phyloP scores from a whole-genome alignment of 2,329 filamentous ascomycete species.

The Aspergillus arachidicola region DNA sequence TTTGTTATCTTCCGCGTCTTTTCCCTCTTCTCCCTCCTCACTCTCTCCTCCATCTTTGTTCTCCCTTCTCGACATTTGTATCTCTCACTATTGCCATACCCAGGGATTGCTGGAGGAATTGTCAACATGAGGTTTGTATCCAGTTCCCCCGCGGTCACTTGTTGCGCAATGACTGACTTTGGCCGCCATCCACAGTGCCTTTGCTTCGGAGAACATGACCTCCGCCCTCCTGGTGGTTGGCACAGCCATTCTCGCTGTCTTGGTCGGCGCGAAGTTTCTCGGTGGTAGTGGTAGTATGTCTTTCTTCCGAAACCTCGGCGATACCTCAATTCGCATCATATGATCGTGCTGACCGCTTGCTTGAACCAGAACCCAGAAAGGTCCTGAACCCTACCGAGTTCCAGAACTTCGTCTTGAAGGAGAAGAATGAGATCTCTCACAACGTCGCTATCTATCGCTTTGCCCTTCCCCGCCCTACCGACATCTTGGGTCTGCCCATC shows the following conservation, averaged over 20 bases:
- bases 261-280: slow-evolving; percentile 73
- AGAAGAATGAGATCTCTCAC: slow-evolving; percentile 95
- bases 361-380: slow-evolving; percentile 67
- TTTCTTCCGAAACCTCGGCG: background rate
- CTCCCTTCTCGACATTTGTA: slow-evolving; percentile 5
- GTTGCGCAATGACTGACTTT: slow-evolving; percentile 4
- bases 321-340: slow-evolving; percentile 5
- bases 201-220: slow-evolving; percentile 63
- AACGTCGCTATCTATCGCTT: slow-evolving; percentile 99
- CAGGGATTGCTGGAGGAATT: slow-evolving; percentile 14
- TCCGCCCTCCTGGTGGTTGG: slow-evolving; percentile 77
- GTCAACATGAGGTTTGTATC: slow-evolving; percentile 34
- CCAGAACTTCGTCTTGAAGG: slow-evolving; percentile 88
- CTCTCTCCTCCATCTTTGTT: slow-evolving; percentile 1
- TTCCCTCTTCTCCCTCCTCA: slow-evolving; percentile 11
- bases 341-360: slow-evolving; percentile 12
- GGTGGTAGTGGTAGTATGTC: slow-evolving; percentile 66
- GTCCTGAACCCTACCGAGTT: slow-evolving; percentile 85
- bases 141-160: background rate
- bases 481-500: slow-evolving; percentile 93
- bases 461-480: slow-evolving; percentile 72
- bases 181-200: slow-evolving; percentile 27
- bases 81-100: background rate
- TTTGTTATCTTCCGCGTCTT: slow-evolving; percentile 10
- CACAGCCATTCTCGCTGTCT: slow-evolving; percentile 67